Percentiles rank a stretch among this genome's conserved stretches.
These are phyloP conservation scores for Amoebophrya sp. DNA, from an alignment of 169 alveolate genomes.

Conservation along the genomic window DNA sequence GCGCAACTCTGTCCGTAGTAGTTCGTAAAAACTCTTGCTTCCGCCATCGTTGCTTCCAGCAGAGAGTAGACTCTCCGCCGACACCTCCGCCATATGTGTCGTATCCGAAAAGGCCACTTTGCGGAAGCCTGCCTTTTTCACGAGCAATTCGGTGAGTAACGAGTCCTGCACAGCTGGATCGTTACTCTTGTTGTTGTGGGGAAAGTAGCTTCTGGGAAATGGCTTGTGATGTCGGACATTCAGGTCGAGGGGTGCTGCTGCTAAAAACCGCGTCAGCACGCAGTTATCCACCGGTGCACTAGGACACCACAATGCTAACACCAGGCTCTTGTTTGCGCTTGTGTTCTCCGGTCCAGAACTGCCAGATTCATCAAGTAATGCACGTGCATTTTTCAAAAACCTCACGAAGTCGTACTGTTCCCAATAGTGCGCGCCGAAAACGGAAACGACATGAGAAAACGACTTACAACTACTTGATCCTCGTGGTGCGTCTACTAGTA, in stretches of 20 bases:
- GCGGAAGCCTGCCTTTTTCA: not conserved
- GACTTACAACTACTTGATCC: not conserved
- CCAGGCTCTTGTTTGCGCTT: too few relatives aligned
- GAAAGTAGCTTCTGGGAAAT: not conserved
- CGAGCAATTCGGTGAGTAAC: not conserved
- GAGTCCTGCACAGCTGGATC: not conserved
- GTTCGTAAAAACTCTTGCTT: not conserved
- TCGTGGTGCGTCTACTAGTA: not conserved
- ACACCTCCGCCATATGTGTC: not conserved
- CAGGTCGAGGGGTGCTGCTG: not conserved
- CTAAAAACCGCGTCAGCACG: not conserved
- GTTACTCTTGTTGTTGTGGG: not conserved
- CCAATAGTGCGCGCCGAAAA: not conserved
- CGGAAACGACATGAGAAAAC: not conserved
- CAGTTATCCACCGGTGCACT: too few relatives aligned
- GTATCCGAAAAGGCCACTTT: not conserved
- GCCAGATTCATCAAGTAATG: too few relatives aligned
- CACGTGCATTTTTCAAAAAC: too few relatives aligned
- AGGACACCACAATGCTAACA: not conserved
- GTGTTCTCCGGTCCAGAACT: too few relatives aligned
- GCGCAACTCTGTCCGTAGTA: not conserved
- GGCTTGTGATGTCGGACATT: not conserved
- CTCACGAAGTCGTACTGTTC: not conserved
- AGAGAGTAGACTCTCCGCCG: too few relatives aligned
- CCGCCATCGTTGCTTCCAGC: too few relatives aligned